Evolutionary conservation across 495 filamentous ascomycete genomes (phyloP).

Genomic region (Evansstolkia leycettana): DNA sequence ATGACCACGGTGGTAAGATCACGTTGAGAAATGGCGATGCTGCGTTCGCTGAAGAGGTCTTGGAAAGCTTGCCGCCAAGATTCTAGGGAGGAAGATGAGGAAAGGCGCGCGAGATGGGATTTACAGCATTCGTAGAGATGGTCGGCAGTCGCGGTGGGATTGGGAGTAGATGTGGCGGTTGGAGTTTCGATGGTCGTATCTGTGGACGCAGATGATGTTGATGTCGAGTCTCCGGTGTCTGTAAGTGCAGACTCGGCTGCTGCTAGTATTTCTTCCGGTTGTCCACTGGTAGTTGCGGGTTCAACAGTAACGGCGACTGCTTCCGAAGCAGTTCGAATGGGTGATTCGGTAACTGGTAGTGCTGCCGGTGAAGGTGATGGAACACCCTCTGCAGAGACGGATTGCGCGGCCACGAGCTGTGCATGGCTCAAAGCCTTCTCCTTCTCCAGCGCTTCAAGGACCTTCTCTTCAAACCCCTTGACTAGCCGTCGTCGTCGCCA

Average conservation of each 20-base stretch:
- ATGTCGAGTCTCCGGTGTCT: conserved; percentile 1
- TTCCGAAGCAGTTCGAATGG: background rate
- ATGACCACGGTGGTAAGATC: conserved; percentile 62
- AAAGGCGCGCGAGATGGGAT: conserved; percentile 13
- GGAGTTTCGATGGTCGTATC: conserved; percentile 4
- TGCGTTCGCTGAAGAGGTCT: conserved; percentile 56
- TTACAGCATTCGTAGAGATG: conserved; percentile 10
- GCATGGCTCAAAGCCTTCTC: conserved; percentile 35
- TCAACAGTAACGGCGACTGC: background rate
- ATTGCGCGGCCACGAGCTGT: conserved; percentile 5
- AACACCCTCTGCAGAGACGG: conserved; percentile 13
- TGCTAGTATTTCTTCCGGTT: no score
- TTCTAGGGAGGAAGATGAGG: conserved; percentile 15
- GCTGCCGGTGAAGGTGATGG: conserved; percentile 7
- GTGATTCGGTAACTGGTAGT: background rate
- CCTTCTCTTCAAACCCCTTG: conserved; percentile 63
- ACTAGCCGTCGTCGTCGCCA: conserved; percentile 76
- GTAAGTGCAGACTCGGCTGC: background rate
- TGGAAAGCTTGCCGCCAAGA: conserved; percentile 38
- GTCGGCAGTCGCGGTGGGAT: conserved; percentile 1
- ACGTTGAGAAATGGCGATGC: conserved; percentile 53
- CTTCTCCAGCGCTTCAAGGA: conserved; percentile 70
- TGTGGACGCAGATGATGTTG: conserved; percentile 3
- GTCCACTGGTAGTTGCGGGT: background rate
- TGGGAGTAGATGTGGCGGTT: background rate